A percentile compares a stretch with the other conserved stretches of the same genome.
These are phyloP conservation scores for Guadua angustifolia DNA, from an alignment of 176 grass and related monocot species.

Conservation along the genomic window DNA sequence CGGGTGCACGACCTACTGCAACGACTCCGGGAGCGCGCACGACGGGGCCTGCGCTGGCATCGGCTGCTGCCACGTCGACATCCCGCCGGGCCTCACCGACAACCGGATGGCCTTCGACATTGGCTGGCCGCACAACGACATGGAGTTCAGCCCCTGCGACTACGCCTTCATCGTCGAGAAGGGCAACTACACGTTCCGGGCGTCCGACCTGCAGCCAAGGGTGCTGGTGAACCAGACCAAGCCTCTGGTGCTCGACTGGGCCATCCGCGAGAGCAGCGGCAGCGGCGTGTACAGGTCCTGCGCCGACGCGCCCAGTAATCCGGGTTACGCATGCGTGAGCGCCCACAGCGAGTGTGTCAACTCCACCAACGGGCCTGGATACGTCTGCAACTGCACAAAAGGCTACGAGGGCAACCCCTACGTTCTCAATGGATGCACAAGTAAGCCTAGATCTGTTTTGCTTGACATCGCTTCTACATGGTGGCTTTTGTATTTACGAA, in stretches of 20 bases:
- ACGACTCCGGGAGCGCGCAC: background rate
- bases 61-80: background rate
- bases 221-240: background rate
- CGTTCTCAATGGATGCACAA: no score
- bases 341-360: background rate
- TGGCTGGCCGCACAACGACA: background rate
- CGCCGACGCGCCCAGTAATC: no score
- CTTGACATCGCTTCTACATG: no score
- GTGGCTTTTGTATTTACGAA: no score
- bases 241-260: background rate
- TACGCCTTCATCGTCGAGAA: conserved; percentile 11
- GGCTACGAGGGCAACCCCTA: no score
- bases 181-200: background rate
- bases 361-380: background rate
- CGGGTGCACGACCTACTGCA: background rate
- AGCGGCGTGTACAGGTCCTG: no score
- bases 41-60: background rate
- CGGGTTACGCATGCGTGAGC: no score
- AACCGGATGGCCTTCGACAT: background rate
- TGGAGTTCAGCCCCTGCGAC: background rate
- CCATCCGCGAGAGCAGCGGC: background rate
- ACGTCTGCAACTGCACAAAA: no score
- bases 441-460: no score
- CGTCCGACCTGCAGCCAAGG: background rate
- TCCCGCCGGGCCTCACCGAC: background rate